phyloP scores from a whole-genome alignment of 345 rosid species.

The Physaria fendleri region DNA sequence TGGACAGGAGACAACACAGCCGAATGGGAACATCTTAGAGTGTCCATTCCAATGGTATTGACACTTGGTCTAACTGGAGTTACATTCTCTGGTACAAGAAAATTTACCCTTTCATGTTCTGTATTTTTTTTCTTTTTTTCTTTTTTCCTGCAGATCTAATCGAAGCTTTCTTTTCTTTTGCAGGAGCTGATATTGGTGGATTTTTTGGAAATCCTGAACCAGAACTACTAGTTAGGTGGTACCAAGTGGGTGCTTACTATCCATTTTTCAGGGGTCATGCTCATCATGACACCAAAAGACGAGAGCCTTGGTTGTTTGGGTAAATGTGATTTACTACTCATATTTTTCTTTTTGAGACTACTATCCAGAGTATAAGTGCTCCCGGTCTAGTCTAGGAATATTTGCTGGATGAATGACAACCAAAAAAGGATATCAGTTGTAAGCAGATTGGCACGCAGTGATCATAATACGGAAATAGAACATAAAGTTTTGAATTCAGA shows the following conservation, averaged over 20 bases:
- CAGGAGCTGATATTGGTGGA: constrained; percentile 99
- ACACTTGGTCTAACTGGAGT: constrained; percentile 85
- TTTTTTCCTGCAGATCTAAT: constrained; percentile 8
- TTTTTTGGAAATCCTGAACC: constrained; percentile 96
- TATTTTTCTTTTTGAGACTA: background rate
- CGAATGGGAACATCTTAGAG: constrained; percentile 95
- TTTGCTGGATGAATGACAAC: background rate
- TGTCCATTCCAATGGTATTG: constrained; percentile 92
- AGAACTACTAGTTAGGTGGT: constrained; percentile 93
- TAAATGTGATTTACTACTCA: constrained; percentile 21
- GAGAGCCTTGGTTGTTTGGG: constrained; percentile 99
- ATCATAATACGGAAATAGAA: background rate
- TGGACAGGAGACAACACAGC: constrained; percentile 99
- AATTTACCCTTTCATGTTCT: background rate
- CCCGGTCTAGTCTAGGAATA: background rate
- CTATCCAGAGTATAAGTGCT: background rate
- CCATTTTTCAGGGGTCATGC: constrained; percentile 99
- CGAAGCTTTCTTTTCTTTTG: constrained; percentile 1
- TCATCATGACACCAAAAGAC: constrained; percentile 94
- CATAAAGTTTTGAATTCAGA: constrained; percentile 55
- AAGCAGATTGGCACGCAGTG: background rate
- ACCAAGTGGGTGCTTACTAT: constrained; percentile 96
- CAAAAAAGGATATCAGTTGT: background rate
- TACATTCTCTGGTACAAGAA: constrained; percentile 63
- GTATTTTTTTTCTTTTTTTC: background rate